A percentile compares a stretch with the other conserved stretches of the same genome.
phyloP scores from a whole-genome alignment of 305 asterid species.

The Solanum hybrid region DNA sequence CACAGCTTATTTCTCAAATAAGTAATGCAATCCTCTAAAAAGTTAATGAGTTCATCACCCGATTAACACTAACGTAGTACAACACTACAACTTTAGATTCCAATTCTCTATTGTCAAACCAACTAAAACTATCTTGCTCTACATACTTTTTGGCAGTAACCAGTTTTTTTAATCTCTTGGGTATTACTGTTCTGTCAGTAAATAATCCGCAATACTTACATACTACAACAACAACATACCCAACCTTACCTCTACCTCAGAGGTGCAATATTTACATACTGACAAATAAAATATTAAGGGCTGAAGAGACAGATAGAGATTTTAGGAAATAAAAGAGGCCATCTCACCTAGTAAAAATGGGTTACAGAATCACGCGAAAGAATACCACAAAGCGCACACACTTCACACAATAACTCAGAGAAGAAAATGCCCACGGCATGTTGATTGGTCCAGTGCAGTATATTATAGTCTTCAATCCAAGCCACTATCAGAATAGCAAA shows the following conservation, averaged over 20 bases:
- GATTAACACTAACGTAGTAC: neutral
- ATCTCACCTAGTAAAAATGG: slow-evolving; percentile 41
- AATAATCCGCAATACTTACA: neutral
- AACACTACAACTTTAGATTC: neutral
- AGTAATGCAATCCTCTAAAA: neutral
- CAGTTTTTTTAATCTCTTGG: neutral
- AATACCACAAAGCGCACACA: slow-evolving; percentile 52
- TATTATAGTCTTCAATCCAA: slow-evolving; percentile 5
- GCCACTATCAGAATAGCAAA: neutral
- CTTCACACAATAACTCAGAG: slow-evolving; percentile 49
- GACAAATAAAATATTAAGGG: neutral
- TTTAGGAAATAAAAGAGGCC: neutral
- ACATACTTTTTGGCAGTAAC: neutral
- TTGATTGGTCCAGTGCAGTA: slow-evolving; percentile 31
- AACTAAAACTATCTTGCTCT: neutral
- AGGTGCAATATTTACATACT: neutral
- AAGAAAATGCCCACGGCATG: slow-evolving; percentile 58
- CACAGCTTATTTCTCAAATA: neutral
- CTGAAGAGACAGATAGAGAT: neutral
- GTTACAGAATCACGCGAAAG: slow-evolving; percentile 64
- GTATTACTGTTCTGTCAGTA: neutral
- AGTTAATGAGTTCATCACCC: neutral
- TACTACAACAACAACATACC: neutral
- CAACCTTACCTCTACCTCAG: neutral
- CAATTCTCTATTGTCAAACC: neutral